Evolutionary conservation across 1,139 yeast species (phyloP).

Genomic region (Geotrichum carabidarum): DNA sequence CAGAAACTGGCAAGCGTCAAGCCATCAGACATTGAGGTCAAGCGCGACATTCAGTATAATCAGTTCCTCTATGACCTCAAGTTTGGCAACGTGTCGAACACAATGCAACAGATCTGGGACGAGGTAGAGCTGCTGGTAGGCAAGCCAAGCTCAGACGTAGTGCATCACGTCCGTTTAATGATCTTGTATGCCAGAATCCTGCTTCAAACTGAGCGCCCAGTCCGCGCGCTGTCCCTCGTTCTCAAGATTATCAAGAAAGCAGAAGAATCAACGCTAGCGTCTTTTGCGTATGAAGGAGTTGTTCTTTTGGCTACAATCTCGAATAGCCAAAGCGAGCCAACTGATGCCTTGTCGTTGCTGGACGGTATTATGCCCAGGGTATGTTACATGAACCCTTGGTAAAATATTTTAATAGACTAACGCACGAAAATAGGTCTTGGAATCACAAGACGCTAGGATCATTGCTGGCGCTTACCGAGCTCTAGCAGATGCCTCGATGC

Average conservation of each 20-base stretch:
- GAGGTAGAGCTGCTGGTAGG: conserved; percentile 18
- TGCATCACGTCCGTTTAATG: conserved; percentile 26
- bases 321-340: conserved; percentile 21
- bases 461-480: conserved; percentile 27
- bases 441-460: conserved; percentile 24
- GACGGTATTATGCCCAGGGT: conserved; percentile 30
- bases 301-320: conserved; percentile 27
- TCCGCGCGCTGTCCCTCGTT: conserved; percentile 27
- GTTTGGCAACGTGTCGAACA: conserved; percentile 21
- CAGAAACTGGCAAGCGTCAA: conserved; percentile 21
- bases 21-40: conserved; percentile 19
- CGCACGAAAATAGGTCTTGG: conserved; percentile 22
- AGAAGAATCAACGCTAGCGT: conserved; percentile 24
- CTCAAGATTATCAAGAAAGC: conserved; percentile 26
- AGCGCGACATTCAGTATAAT: conserved; percentile 6
- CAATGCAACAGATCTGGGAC: conserved; percentile 19
- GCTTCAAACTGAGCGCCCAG: conserved; percentile 21
- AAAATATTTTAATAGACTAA: background rate
- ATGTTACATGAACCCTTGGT: background rate
- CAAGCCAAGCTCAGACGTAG: conserved; percentile 23
- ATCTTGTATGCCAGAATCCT: conserved; percentile 26
- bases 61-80: conserved; percentile 24
- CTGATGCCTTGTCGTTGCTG: conserved; percentile 27
- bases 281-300: conserved; percentile 27
- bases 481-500: conserved; percentile 25